Evolutionary conservation across 2,329 filamentous ascomycete genomes (phyloP), one percentile per base, ranked within the genome.

Genomic region (Lecanosticta acicola): DNA sequence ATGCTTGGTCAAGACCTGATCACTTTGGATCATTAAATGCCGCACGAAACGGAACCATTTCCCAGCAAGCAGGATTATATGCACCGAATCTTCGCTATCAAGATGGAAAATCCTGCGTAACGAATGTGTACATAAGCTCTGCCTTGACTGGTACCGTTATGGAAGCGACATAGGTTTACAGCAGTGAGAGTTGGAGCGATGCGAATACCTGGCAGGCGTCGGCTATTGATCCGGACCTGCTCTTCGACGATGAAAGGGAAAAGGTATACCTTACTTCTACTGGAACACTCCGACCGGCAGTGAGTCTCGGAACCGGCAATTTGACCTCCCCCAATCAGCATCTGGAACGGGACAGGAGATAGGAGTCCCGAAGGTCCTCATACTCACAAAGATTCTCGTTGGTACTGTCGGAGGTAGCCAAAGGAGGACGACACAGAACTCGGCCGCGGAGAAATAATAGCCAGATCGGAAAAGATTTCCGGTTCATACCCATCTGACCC

Each of bases 191-290:
- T 0, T 79, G 76, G 75, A 69, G 68, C 0, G 64, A 74, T 42
- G 70, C 76, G 0, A 56, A 73, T 0, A 68, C 72, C 41, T 77
- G 76, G 53, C 64, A 72, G 10, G 42, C 44, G 14, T 21, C 41
- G 2, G 33, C 24, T 2, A 58, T 59, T 32, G 58, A 60, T 38
- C 55, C 57, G 3, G 54, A 56, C 39, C 41, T 59, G 5, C 77
- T 78, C 54, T 81, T 76, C 73, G 74, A 80, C 40, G 70, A 71
- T 1, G 72, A 80, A 11, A 21, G 20, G 38, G 78, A 77, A 1
- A 74, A 69, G 46, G 65, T 71, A 0, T 81, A 79, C 46, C 70
- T 78, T 13, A 57, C 58, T 3, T 68, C 53, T 10, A 56, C 59
- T 4, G 63, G 64, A 4, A 64, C 66, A 19, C 49, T 59, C 17